These are phyloP conservation scores for Pseudocercospora ulei DNA, from an alignment of 2,329 filamentous ascomycete species.

Conservation along the genomic window DNA sequence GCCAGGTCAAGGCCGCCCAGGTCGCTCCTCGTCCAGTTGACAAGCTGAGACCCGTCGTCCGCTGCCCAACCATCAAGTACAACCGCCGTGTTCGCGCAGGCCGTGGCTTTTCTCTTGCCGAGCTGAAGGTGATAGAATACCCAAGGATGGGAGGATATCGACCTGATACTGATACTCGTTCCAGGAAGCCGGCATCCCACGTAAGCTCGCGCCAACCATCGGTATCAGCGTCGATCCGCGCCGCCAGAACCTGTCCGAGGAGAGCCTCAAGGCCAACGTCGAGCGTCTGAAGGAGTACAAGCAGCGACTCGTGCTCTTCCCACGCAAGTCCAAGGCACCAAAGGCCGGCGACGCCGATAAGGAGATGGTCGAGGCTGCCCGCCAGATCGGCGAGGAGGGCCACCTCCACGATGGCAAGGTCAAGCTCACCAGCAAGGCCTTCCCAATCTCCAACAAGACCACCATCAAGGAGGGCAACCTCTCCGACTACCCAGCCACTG, in stretches of 20 bases:
- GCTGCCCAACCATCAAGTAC: conserved; percentile 95
- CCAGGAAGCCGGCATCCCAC: conserved; percentile 89
- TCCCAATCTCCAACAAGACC: conserved; percentile 62
- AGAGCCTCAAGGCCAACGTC: conserved; percentile 89
- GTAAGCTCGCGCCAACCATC: conserved; percentile 88
- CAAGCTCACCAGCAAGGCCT: conserved; percentile 40
- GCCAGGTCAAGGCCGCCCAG: conserved; percentile 87
- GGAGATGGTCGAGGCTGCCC: conserved; percentile 66
- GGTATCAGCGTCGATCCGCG: conserved; percentile 94
- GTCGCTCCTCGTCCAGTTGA: conserved; percentile 95
- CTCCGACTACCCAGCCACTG: conserved; percentile 59
- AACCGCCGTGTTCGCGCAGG: conserved; percentile 95
- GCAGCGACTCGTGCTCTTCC: conserved; percentile 92
- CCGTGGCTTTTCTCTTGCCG: conserved; percentile 92
- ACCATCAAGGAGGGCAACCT: conserved; percentile 77
- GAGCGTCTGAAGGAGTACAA: conserved; percentile 97
- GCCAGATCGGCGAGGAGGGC: conserved; percentile 42
- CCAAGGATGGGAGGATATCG: conserved; percentile 12
- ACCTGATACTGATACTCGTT: conserved; percentile 12
- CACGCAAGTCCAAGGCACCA: conserved; percentile 83
- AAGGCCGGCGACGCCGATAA: conserved; percentile 86
- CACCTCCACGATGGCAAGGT: conserved; percentile 38
- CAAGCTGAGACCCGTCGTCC: conserved; percentile 89
- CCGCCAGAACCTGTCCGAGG: conserved; percentile 93
- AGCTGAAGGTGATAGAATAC: conserved; percentile 75